Conservation (phyloP, 768 basidiomycete genomes). For the Leccinum arenicola region DNA sequence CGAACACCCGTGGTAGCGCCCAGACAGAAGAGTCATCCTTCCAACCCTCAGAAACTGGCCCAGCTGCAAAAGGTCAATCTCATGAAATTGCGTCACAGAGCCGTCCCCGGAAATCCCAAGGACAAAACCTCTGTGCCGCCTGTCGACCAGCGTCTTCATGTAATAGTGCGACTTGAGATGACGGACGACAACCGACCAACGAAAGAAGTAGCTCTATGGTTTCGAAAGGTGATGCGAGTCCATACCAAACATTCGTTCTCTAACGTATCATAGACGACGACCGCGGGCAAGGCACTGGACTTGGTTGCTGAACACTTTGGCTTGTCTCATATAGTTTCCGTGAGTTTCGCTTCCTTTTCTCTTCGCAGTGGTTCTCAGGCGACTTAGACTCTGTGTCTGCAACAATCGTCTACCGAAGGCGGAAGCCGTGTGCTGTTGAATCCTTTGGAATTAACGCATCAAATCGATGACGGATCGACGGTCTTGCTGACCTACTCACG, state of each 20-base stretch:
- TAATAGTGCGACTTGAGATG: conserved; percentile 40
- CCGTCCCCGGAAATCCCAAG: conserved; percentile 58
- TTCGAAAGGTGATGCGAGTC: conserved; percentile 53
- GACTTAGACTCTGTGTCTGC: conserved; percentile 44
- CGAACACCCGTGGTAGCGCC: conserved; percentile 27
- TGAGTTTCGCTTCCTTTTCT: conserved; percentile 7
- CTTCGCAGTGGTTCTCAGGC: conserved; percentile 20
- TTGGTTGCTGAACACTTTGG: conserved; percentile 35
- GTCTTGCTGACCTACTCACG: conserved; percentile 16
- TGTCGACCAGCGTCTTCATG: conserved; percentile 56
- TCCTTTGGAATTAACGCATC: conserved; percentile 44
- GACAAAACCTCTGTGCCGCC: conserved; percentile 47
- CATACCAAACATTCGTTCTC: not conserved
- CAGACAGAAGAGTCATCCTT: conserved; percentile 35
- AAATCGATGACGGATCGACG: conserved; percentile 52
- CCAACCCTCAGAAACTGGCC: conserved; percentile 52
- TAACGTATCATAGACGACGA: conserved; percentile 40
- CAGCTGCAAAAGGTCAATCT: conserved; percentile 57
- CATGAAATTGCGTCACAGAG: conserved; percentile 75
- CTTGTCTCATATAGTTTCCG: conserved; percentile 7
- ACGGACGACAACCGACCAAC: conserved; percentile 22
- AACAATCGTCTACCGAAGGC: conserved; percentile 25
- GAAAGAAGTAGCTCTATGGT: conserved; percentile 59
- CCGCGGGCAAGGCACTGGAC: conserved; percentile 64
- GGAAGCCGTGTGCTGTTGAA: conserved; percentile 40